These are phyloP conservation scores for Sporothrix pallida DNA, from an alignment of 2,329 filamentous ascomycete genomes.

Conservation along the genomic window DNA sequence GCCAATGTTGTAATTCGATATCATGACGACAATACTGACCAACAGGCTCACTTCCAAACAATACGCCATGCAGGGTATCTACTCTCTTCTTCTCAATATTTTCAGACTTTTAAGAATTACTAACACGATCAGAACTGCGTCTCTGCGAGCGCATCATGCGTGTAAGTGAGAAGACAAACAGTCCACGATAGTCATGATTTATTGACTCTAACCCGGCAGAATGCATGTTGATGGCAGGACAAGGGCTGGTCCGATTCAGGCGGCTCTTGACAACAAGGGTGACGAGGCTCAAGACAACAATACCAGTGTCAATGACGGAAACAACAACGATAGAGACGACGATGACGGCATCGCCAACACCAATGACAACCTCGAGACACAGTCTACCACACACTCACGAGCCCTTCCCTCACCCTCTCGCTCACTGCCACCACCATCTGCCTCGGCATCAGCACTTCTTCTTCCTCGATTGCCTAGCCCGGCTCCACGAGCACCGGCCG, in stretches of 20 bases:
- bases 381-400: neutral
- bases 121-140: conserved; percentile 25
- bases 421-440: neutral
- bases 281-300: too few species aligned
- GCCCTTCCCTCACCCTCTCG: neutral
- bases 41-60: conserved; percentile 16
- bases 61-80: conserved; percentile 29
- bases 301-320: neutral
- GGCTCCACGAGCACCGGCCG: conserved; percentile 13
- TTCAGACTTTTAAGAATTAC: neutral
- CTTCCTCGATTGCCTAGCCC: conserved; percentile 22
- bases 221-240: conserved; percentile 34
- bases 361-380: neutral
- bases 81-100: neutral
- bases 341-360: neutral
- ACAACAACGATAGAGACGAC: neutral
- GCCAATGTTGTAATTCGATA: neutral
- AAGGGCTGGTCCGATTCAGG: conserved; percentile 5
- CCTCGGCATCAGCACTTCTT: conserved; percentile 11
- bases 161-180: neutral
- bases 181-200: neutral
- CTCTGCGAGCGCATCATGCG: conserved; percentile 11
- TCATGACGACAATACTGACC: neutral
- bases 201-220: neutral
- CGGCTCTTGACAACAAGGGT: neutral